phyloP scores from a whole-genome alignment of 306 rosid genomes.

The Pueraria montana region DNA sequence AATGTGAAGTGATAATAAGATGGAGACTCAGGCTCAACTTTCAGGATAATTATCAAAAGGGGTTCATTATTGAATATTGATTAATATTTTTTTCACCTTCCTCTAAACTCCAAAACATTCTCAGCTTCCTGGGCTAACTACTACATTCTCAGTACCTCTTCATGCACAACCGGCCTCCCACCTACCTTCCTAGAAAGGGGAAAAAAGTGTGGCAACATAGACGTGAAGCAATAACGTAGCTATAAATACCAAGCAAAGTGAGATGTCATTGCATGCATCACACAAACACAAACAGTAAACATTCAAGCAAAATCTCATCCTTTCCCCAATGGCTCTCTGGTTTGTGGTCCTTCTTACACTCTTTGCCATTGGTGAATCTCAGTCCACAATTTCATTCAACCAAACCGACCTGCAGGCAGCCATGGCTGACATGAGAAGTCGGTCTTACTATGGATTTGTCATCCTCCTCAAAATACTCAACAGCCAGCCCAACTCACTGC shows the following conservation, averaged over 20 bases:
- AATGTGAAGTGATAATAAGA: neutral
- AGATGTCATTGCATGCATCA: constrained; percentile 29
- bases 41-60: neutral
- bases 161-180: constrained; percentile 54
- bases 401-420: constrained; percentile 64
- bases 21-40: neutral
- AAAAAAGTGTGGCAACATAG: constrained; percentile 21
- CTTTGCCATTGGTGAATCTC: constrained; percentile 51
- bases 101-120: constrained; percentile 4
- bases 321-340: constrained; percentile 60
- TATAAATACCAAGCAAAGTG: constrained; percentile 40
- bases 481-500: constrained; percentile 54
- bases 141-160: constrained; percentile 14
- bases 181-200: constrained; percentile 49
- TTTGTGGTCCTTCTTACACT: constrained; percentile 54
- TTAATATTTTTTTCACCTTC: neutral
- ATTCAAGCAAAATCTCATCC: constrained; percentile 24
- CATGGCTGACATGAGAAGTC: constrained; percentile 63
- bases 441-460: constrained; percentile 69
- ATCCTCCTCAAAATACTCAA: constrained; percentile 65
- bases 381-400: constrained; percentile 46
- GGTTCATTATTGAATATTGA: constrained; percentile 15
- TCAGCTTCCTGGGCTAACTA: constrained; percentile 30
- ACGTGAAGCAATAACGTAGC: constrained; percentile 25
- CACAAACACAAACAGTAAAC: constrained; percentile 18